These are phyloP conservation scores for Penicillium simplicissimum DNA, from an alignment of 495 filamentous ascomycete species.

Conservation along the genomic window DNA sequence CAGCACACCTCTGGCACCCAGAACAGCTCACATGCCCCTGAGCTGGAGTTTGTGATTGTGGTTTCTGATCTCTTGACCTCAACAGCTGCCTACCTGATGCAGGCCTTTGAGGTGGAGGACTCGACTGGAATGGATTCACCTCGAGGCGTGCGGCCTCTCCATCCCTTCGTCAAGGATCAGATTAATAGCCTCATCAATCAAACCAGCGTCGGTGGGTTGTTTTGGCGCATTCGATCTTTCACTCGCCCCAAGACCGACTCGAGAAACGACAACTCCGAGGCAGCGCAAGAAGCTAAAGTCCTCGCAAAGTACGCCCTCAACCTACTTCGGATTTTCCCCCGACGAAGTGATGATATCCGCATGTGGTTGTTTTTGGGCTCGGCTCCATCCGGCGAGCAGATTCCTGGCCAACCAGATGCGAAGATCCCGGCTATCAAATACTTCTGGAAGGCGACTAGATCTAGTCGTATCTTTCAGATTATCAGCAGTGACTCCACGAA, in stretches of 20 bases:
- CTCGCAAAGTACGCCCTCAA: slow-evolving; percentile 87
- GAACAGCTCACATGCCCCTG: slow-evolving; percentile 41
- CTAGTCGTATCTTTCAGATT: slow-evolving; percentile 63
- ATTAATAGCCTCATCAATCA: slow-evolving; percentile 66
- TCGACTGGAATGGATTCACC: slow-evolving; percentile 34
- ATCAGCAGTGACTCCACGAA: slow-evolving; percentile 60
- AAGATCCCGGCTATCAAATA: slow-evolving; percentile 76
- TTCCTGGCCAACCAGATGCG: slow-evolving; percentile 37
- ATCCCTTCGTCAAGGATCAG: slow-evolving; percentile 59
- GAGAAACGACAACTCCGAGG: slow-evolving; percentile 28
- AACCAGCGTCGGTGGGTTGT: slow-evolving; percentile 59
- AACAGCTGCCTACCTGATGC: slow-evolving; percentile 59
- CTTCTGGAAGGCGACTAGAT: slow-evolving; percentile 78
- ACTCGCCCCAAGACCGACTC: slow-evolving; percentile 30
- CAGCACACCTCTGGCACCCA: slow-evolving; percentile 50
- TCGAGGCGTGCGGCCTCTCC: slow-evolving; percentile 40
- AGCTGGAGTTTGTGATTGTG: slow-evolving; percentile 63
- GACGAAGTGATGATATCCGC: slow-evolving; percentile 81
- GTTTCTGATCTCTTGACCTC: slow-evolving; percentile 63
- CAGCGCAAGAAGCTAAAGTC: slow-evolving; percentile 62
- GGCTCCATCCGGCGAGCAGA: slow-evolving; percentile 45
- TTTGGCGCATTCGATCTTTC: slow-evolving; percentile 45
- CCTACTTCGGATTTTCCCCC: slow-evolving; percentile 82
- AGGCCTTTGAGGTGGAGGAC: slow-evolving; percentile 55
- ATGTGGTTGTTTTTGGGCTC: slow-evolving; percentile 93